Conservation (phyloP, 768 basidiomycete genomes). For the Panellus pusillus region DNA sequence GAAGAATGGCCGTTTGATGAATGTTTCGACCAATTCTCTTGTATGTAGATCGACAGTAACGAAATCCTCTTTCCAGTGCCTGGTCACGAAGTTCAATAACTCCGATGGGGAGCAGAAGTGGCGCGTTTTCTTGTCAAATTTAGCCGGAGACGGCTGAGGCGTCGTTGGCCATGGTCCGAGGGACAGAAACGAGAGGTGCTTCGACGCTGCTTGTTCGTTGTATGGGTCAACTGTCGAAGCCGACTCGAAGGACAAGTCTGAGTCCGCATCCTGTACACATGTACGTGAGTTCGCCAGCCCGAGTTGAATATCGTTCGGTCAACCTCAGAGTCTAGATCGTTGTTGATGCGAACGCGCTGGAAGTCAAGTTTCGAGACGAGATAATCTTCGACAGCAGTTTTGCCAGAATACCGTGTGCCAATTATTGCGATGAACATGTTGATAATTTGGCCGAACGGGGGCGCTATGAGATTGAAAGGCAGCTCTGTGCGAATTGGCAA, state of each 20-base stretch:
- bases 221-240: conserved; percentile 11
- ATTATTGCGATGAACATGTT: conserved; percentile 21
- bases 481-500: not conserved
- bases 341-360: conserved; percentile 43
- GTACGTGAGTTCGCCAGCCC: not conserved
- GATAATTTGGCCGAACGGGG: too few relatives aligned
- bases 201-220: conserved; percentile 16
- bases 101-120: conserved; percentile 48
- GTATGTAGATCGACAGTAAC: conserved; percentile 76
- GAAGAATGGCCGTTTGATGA: conserved; percentile 88
- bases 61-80: conserved; percentile 75
- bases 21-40: conserved; percentile 57
- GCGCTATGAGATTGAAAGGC: not conserved
- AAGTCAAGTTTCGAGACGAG: conserved; percentile 58
- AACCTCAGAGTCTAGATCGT: conserved; percentile 15
- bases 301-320: conserved; percentile 3
- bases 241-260: conserved; percentile 15
- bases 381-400: conserved; percentile 58
- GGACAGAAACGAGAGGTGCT: conserved; percentile 42
- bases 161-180: conserved; percentile 35
- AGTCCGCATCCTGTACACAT: conserved; percentile 12
- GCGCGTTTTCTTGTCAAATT: conserved; percentile 20
- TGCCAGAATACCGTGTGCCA: conserved; percentile 45
- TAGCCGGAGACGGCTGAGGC: conserved; percentile 27
- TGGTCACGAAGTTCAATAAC: conserved; percentile 75